A percentile compares a stretch with the other conserved stretches of the same genome.
Evolutionary conservation across 1,284 basidiomycete species (phyloP).

Genomic region (Trichosporon faecale): DNA sequence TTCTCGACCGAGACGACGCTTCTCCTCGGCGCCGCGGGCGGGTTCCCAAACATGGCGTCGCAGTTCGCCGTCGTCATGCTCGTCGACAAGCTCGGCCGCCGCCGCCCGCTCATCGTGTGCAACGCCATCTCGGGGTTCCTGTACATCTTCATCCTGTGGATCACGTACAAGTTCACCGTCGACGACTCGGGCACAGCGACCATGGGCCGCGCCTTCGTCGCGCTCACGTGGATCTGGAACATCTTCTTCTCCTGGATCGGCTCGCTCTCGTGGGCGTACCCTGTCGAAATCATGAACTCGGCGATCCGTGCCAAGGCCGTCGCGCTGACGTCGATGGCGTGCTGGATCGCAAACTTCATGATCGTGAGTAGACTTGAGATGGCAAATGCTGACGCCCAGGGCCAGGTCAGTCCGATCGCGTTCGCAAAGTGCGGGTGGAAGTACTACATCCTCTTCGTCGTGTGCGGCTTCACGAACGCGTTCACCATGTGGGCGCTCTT

Average conservation of each 20-base stretch:
- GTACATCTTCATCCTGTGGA: conserved; percentile 13
- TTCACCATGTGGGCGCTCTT: conserved; percentile 58
- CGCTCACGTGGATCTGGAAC: conserved; percentile 30
- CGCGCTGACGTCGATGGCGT: conserved; percentile 59
- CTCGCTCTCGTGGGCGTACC: conserved; percentile 25
- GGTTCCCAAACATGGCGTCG: conserved; percentile 26
- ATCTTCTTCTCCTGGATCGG: conserved; percentile 14
- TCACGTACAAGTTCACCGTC: conserved; percentile 10
- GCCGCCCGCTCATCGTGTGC: conserved; percentile 57
- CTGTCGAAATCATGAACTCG: conserved; percentile 58
- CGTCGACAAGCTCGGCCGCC: conserved; percentile 59
- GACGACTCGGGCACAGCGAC: neutral
- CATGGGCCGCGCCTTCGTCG: conserved; percentile 14
- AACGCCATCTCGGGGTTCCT: conserved; percentile 55
- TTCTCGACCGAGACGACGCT: conserved; percentile 12
- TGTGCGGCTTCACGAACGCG: conserved; percentile 63
- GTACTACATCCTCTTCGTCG: conserved; percentile 61
- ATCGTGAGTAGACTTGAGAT: conserved; percentile 26
- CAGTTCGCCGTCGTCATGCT: conserved; percentile 35
- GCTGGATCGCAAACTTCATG: conserved; percentile 52
- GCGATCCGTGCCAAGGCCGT: conserved; percentile 63
- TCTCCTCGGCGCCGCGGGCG: neutral
- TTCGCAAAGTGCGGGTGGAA: conserved; percentile 50
- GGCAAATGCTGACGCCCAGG: conserved; percentile 15
- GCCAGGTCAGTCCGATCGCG: conserved; percentile 50